Base-by-base conservation (phyloP, 2,329 filamentous ascomycete genomes). In the Malbranchea zuffiana region DNA sequence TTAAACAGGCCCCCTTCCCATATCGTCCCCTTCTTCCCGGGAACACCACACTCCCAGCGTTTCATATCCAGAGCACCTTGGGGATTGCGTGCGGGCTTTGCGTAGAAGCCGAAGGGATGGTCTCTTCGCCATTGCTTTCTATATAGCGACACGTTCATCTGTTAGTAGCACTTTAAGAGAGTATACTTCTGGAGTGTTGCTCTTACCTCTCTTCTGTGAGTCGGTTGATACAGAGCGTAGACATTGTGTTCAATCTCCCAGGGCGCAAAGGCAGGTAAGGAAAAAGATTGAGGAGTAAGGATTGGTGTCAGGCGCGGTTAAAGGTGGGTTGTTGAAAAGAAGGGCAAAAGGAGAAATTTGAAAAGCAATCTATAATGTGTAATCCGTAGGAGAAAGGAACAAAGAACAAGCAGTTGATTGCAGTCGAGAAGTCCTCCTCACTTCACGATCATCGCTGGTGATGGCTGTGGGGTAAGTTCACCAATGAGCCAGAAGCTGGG, bases 1-100 rank as follows among this genome's bases (percentile, higher is more conserved):
- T 96, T 98, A 68, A 96, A 96, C 7, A 95, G 66, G 1, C 90
- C 90, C n/a, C 87, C 87, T 54, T 93, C 87, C 90, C 90, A 98
- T 15, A 96, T 78, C 0, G 92, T 98, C 68, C 92, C 90, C 43
- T 93, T 80, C 59, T 94, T 95, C 53, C 92, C 90, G 3, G 90
- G 90, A 28, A 98, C 82, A 28, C 87, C 87, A 54, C 90, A 96
- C 52, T 96, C 87, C 90, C 90, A 98, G 47, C 78, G 75, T 71
- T 95, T 94, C 46, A 98, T 70, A 55, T 98, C 90, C 35, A 96
- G 72, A 1, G 85, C 76, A 38, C 86, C 87, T 48, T 84, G 73
- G 12, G 78, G 61, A 45, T 77, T 87, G 50, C 88, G 82, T 44
- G 79, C 69, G 8, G 92, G 90, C 56, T 87, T 84, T 16, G 90